Base-by-base conservation (phyloP, 163 green algal genomes). In the Chlamydomonas reinhardtii region DNA sequence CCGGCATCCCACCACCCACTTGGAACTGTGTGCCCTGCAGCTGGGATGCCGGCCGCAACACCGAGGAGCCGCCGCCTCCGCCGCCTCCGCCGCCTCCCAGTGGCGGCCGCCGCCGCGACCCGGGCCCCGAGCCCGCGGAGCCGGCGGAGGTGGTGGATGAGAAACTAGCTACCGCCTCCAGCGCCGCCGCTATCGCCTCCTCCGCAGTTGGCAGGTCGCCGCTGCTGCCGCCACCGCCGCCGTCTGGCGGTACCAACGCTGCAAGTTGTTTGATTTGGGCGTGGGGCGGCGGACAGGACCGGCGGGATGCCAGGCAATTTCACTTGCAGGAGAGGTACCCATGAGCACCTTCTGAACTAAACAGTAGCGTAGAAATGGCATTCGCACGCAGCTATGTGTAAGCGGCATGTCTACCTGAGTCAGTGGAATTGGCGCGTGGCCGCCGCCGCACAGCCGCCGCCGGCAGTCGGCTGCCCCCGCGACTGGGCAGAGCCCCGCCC, bases 21-120 rank as follows among this genome's bases (percentile, higher is more conserved):
- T 86, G 79, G 79, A 79, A 86, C 52, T 86, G 79, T 24, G 79
- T 73, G 32, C 79, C 79, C 35, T 78, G 54, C 54, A 86, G 52
- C 54, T 86, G 69, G 34, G 69, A 25, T 27, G 79, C 78, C 6
- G 69, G 54, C 54, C 54, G 52, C 34, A 75, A 19, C 31, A 65
- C n/a, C n/a, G 62, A n/a, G 27, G n/a, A n/a, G n/a, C n/a, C n/a
- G n/a, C n/a, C n/a, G n/a, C n/a, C n/a, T n/a, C 25, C 62, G 62
- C 62, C 27, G 27, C 27, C 62, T 27, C 54, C 65, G 29, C 59
- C 39, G 19, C 65, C 64, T 4, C 54, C 34, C 69, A 78, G 54
- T n/a, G 79, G 69, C 69, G 69, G 69, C 52, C 79, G 25, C 54
- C 79, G 65, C 17, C 39, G 48, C 14, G 68, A 52, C 19, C 68